A percentile compares a stretch with the other conserved stretches of the same genome.
Conservation (phyloP, 371 early-diverging fungal species). For the Mucor velutinosus region DNA sequence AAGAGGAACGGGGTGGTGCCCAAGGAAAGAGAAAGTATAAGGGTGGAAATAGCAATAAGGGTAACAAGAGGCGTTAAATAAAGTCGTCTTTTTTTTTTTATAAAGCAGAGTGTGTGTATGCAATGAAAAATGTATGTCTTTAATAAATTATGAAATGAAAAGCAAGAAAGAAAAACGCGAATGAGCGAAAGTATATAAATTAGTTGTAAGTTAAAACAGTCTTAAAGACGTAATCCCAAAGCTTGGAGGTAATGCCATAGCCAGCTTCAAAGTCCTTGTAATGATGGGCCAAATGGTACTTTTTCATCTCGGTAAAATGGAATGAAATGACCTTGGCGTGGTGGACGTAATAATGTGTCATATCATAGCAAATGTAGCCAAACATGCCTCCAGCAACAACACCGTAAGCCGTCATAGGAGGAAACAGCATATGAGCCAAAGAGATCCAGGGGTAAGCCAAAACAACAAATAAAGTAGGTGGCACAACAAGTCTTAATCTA, state of each 20-base stretch:
- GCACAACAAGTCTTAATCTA: slow-evolving; percentile 89
- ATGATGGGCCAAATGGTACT: slow-evolving; percentile 92
- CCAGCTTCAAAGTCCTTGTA: slow-evolving; percentile 84
- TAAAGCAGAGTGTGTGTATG: background rate
- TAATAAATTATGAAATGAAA: background rate
- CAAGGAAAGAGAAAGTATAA: slow-evolving; percentile 36
- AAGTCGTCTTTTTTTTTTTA: background rate
- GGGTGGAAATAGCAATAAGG: slow-evolving; percentile 18
- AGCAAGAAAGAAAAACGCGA: background rate
- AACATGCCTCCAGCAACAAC: slow-evolving; percentile 70
- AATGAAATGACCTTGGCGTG: slow-evolving; percentile 73
- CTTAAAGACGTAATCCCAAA: slow-evolving; percentile 85
- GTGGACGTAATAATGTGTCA: slow-evolving; percentile 91
- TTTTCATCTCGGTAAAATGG: slow-evolving; percentile 82
- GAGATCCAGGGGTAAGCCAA: slow-evolving; percentile 61
- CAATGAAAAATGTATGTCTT: background rate
- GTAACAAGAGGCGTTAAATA: slow-evolving; percentile 17
- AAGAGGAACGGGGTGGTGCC: slow-evolving; percentile 41
- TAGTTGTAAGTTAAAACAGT: slow-evolving; percentile 52
- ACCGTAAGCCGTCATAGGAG: slow-evolving; percentile 54
- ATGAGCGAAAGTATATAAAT: background rate
- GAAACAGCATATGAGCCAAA: slow-evolving; percentile 56
- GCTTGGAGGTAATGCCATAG: slow-evolving; percentile 88
- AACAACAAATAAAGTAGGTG: slow-evolving; percentile 77
- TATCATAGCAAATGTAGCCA: slow-evolving; percentile 90